A percentile compares a stretch with the other conserved stretches of the same genome.
These are phyloP conservation scores for Tolypocladium pustulatum DNA, from an alignment of 2,329 filamentous ascomycete genomes.

Conservation along the genomic window DNA sequence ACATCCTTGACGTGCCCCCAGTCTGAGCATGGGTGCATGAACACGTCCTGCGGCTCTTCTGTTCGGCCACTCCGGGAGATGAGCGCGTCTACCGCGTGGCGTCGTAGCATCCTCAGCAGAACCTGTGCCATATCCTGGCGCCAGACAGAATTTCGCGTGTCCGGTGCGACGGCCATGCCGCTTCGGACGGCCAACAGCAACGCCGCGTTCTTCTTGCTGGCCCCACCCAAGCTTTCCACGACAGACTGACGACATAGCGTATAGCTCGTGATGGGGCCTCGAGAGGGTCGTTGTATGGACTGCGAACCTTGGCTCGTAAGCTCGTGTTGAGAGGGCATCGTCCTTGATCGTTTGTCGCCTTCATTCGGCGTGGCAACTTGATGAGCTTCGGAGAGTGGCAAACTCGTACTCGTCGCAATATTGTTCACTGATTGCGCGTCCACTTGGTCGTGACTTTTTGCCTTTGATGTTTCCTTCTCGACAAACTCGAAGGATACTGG, in stretches of 20 bases:
- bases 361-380: not conserved
- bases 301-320: not conserved
- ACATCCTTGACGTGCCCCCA: slow-evolving; percentile 33
- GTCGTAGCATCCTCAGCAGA: slow-evolving; percentile 39
- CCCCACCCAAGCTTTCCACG: slow-evolving; percentile 14
- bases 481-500: slow-evolving; percentile 22
- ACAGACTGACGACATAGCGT: slow-evolving; percentile 16
- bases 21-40: slow-evolving; percentile 26
- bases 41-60: slow-evolving; percentile 21
- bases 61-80: slow-evolving; percentile 10
- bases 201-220: slow-evolving; percentile 6
- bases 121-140: slow-evolving; percentile 45
- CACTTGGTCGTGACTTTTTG: not conserved
- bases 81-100: slow-evolving; percentile 34
- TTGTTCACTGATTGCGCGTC: too few species aligned
- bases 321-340: not conserved
- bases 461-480: slow-evolving; percentile 5
- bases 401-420: not conserved
- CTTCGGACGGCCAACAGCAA: slow-evolving; percentile 11
- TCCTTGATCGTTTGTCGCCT: not conserved
- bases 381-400: not conserved
- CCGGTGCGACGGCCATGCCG: slow-evolving; percentile 14
- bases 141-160: slow-evolving; percentile 11
- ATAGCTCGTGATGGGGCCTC: slow-evolving; percentile 15
- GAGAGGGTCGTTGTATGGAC: slow-evolving; percentile 2